Evolutionary conservation across 495 filamentous ascomycete species (phyloP), one percentile per base, ranked within the genome.

Genomic region (Neurospora sp.): DNA sequence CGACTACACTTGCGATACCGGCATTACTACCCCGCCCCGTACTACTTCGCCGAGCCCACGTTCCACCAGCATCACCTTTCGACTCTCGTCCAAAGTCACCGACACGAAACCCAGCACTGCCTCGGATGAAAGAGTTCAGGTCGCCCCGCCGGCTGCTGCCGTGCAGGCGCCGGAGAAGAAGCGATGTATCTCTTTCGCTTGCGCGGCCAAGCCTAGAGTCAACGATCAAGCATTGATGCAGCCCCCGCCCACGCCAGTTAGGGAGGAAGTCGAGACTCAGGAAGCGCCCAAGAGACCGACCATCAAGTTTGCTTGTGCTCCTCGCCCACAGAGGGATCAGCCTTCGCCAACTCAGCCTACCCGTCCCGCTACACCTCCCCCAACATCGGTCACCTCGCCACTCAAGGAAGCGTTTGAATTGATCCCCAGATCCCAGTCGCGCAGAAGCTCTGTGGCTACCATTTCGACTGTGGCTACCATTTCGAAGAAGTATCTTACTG

Each of bases 101-200:
- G 3, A 35, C 22, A 8, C 53, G 53, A 65, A 65, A 18, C 53
- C 27, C 53, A 65, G 53, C 27, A 65, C 27, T 65, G 27, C 9
- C 48, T 27, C 20, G 48, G 48, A 14, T 59, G 20, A 59, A 59
- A 27, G 48, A 59, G 71, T 65, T 71, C 71, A 74, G 74, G 69
- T 44, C 22, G 69, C 48, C 68, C 70, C 39, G 37, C 72, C 53
- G 37, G 69, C 76, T 40, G 71, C 82, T 27, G 73, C 79, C 69
- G 74, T 81, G 1, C 79, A 80, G 41, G 76, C 77, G 44, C 73
- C 80, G 37, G 80, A 81, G 69, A 85, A 82, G 77, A 97, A 93
- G 83, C 88, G 96, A 69, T 95, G 92, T 82, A 98, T 98, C 75
- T 94, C 88, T 42, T 99, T 99, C 81, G 95, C 93, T 68, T 98